Evolutionary conservation across 2,329 filamentous ascomycete species (phyloP), one percentile per base, ranked within the genome.

Genomic region (Akanthomyces dipterigenus): DNA sequence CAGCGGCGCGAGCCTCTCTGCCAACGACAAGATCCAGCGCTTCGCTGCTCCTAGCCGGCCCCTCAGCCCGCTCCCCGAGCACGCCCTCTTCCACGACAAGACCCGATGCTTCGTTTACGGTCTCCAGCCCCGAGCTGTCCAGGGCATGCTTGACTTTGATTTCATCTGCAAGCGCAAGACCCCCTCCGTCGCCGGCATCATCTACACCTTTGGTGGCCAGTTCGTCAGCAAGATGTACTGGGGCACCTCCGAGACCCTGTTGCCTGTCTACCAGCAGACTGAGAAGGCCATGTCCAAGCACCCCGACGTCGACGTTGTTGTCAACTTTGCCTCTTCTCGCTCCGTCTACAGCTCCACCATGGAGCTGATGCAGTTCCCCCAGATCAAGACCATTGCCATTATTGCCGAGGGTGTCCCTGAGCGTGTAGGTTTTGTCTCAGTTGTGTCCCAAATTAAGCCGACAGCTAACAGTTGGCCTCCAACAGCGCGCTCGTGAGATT

Each of bases 161-260:
- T 99, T 98, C 86, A 99, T 99, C 82, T 99, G 95, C 92, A 98
- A 98, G 88, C 91, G 95, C 73, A 85, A 88, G 75, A 96, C 90
- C 64, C 95, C 95, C 67, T 99, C 95, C 63, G 95, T 99, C 63
- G 95, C 95, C 68, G 95, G 93, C 76, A 98, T 99, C 80, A 98
- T 99, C 85, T 99, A 99, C 85, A 97, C 95, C 71, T 99, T 99
- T 75, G 95, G 95, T 76, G 95, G 95, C 69, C 95, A 99, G 81
- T 99, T 99, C 87, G 95, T 99, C 76, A 97, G 92, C 88, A 99
- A 99, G 88, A 98, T 99, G 95, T 99, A 99, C 90, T 99, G 95
- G 95, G 95, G 95, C 74, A 99, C 95, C 74, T 97, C 92, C 82
- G 95, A 99, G 85, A 99, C 95, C 65, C 88, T 99, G 67, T 87